A percentile compares a stretch with the other conserved stretches of the same genome.
Evolutionary conservation across 2,329 filamentous ascomycete genomes (phyloP).

Genomic region (Colletotrichum sidae): DNA sequence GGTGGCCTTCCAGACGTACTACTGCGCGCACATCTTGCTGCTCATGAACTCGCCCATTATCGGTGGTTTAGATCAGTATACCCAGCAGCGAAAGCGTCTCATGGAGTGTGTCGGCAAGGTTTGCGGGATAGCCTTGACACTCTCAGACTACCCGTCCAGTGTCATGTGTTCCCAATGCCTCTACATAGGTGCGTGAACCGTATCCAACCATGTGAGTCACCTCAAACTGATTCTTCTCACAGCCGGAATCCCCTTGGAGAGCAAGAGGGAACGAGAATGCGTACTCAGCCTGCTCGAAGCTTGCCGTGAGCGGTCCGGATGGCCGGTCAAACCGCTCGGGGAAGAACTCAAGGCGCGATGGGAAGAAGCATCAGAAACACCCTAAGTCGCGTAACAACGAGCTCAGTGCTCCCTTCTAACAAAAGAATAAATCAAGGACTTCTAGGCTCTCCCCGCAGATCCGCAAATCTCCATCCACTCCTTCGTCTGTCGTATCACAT

Average conservation of each 20-base stretch:
- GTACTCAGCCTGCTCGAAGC: conserved; percentile 18
- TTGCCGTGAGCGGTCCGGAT: conserved; percentile 23
- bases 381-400: no score
- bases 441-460: conserved; percentile 14
- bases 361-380: not conserved
- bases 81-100: conserved; percentile 38
- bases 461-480: conserved; percentile 29
- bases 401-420: no score
- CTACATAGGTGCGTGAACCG: conserved; percentile 36
- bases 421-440: not conserved
- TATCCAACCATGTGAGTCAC: no score
- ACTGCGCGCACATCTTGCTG: conserved; percentile 39
- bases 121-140: conserved; percentile 41
- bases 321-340: conserved; percentile 24
- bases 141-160: conserved; percentile 40
- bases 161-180: conserved; percentile 42
- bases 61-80: conserved; percentile 37
- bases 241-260: conserved; percentile 30
- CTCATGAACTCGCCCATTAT: conserved; percentile 37
- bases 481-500: conserved; percentile 20
- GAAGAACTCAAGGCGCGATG: conserved; percentile 27
- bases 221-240: not conserved
- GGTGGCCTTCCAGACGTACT: conserved; percentile 38
- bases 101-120: conserved; percentile 39
- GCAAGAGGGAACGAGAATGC: conserved; percentile 1